Percentiles rank a stretch among this genome's conserved stretches.
Evolutionary conservation across 371 early-diverging fungal genomes (phyloP).

Genomic region (Scutellospora calospora): DNA sequence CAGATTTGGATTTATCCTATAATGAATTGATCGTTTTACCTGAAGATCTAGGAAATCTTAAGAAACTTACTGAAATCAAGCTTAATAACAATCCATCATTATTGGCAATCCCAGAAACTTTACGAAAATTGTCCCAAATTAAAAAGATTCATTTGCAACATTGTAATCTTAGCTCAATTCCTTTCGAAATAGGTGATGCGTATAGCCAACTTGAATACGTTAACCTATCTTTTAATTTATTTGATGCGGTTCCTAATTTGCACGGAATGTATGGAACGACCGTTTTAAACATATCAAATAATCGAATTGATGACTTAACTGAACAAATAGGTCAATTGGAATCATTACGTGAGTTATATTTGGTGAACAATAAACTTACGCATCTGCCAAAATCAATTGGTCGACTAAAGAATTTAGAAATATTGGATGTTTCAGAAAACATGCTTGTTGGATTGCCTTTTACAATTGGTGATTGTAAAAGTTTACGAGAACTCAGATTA

Average conservation of each 20-base stretch:
- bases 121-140: constrained; percentile 47
- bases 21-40: constrained; percentile 68
- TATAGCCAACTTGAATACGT: constrained; percentile 50
- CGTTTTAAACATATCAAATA: constrained; percentile 53
- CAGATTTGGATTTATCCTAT: constrained; percentile 60
- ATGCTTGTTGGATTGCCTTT: constrained; percentile 50
- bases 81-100: constrained; percentile 53
- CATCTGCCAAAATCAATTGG: constrained; percentile 50
- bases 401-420: constrained; percentile 47
- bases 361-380: constrained; percentile 51
- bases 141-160: constrained; percentile 53
- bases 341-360: constrained; percentile 50
- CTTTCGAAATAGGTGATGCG: constrained; percentile 51
- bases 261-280: constrained; percentile 51
- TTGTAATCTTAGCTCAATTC: constrained; percentile 52
- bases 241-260: constrained; percentile 52
- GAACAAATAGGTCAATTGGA: constrained; percentile 51
- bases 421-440: constrained; percentile 51
- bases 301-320: constrained; percentile 51
- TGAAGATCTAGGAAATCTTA: constrained; percentile 56
- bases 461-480: constrained; percentile 50
- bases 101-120: constrained; percentile 48
- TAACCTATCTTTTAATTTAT: constrained; percentile 52
- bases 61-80: constrained; percentile 49
- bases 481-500: constrained; percentile 49